Evolutionary conservation across 169 alveolate genomes (phyloP).

Genomic region (Cryptosporidium muris): DNA sequence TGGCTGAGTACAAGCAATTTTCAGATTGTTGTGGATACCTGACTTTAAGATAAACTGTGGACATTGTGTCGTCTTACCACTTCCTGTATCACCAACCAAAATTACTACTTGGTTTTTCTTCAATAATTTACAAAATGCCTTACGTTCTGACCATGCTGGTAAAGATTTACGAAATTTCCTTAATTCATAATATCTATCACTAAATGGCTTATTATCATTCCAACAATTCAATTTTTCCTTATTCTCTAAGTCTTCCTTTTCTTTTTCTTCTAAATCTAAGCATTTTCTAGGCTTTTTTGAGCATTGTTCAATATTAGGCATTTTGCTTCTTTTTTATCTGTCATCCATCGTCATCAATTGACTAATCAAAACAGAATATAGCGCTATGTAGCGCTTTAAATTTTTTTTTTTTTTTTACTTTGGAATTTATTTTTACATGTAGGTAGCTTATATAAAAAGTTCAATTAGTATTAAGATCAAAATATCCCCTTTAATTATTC

Average conservation of each 20-base stretch:
- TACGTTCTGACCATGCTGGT: slow-evolving; percentile 89
- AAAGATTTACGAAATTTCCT: slow-evolving; percentile 82
- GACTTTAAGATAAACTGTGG: slow-evolving; percentile 94
- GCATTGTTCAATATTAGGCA: neutral
- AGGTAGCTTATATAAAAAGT: too few relatives aligned
- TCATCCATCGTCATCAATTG: too few relatives aligned
- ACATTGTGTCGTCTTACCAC: slow-evolving; percentile 98
- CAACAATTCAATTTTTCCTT: slow-evolving; percentile 20
- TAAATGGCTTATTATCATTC: slow-evolving; percentile 41
- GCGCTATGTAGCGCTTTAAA: too few relatives aligned
- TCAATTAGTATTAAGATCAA: too few relatives aligned
- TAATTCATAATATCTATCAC: slow-evolving; percentile 80
- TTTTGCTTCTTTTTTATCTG: too few relatives aligned
- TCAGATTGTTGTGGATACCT: slow-evolving; percentile 80
- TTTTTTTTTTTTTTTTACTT: too few relatives aligned
- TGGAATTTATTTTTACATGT: too few relatives aligned
- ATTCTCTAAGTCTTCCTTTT: neutral
- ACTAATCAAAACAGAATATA: too few relatives aligned
- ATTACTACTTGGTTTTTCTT: slow-evolving; percentile 79
- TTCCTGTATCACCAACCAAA: slow-evolving; percentile 96
- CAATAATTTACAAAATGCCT: slow-evolving; percentile 83
- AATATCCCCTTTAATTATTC: too few relatives aligned
- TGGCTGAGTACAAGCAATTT: slow-evolving; percentile 98
- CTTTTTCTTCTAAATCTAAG: neutral
- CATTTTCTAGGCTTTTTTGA: neutral